A percentile compares a stretch with the other conserved stretches of the same genome.
These are phyloP conservation scores for Coemansia sp. DNA, from an alignment of 192 early-diverging fungal genomes.

Conservation along the genomic window DNA sequence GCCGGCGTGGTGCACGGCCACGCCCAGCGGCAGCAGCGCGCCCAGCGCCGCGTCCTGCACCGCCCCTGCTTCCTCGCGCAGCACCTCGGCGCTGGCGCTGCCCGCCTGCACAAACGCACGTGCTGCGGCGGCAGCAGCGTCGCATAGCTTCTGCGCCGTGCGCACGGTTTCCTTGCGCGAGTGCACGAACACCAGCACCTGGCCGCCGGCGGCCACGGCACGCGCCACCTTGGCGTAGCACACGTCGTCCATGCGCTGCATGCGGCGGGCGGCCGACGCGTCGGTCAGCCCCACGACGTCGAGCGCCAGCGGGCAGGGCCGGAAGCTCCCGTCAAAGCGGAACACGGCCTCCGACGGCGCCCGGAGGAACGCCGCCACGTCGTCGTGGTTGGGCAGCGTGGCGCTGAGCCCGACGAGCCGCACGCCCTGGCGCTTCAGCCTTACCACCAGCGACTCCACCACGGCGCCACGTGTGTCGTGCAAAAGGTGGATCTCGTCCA, in stretches of 20 bases:
- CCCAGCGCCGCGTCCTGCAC: slow-evolving; percentile 81
- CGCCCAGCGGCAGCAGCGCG: slow-evolving; percentile 77
- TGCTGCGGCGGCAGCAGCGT: slow-evolving; percentile 61
- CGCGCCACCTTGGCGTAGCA: slow-evolving; percentile 81
- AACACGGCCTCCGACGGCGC: slow-evolving; percentile 93
- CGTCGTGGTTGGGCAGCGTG: slow-evolving; percentile 96
- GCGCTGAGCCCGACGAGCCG: slow-evolving; percentile 96
- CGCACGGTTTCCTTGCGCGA: slow-evolving; percentile 97
- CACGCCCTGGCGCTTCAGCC: slow-evolving; percentile 91
- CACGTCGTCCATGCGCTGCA: slow-evolving; percentile 68
- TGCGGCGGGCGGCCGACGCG: slow-evolving; percentile 67
- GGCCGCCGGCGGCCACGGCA: slow-evolving; percentile 78
- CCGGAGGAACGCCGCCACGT: slow-evolving; percentile 90
- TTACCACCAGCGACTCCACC: slow-evolving; percentile 92
- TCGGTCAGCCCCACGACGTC: slow-evolving; percentile 92
- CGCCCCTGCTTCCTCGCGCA: slow-evolving; percentile 82
- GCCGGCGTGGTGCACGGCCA: slow-evolving; percentile 95
- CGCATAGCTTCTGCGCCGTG: slow-evolving; percentile 77
- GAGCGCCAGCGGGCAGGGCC: slow-evolving; percentile 94
- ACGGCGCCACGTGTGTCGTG: slow-evolving; percentile 97
- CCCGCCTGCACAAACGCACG: slow-evolving; percentile 47
- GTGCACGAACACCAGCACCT: slow-evolving; percentile 99
- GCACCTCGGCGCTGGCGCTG: slow-evolving; percentile 71
- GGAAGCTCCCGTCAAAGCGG: slow-evolving; percentile 93
- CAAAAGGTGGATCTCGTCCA: slow-evolving; percentile 97